Base-by-base conservation (phyloP, 2,329 filamentous ascomycete species). In the Fusarium coicis region DNA sequence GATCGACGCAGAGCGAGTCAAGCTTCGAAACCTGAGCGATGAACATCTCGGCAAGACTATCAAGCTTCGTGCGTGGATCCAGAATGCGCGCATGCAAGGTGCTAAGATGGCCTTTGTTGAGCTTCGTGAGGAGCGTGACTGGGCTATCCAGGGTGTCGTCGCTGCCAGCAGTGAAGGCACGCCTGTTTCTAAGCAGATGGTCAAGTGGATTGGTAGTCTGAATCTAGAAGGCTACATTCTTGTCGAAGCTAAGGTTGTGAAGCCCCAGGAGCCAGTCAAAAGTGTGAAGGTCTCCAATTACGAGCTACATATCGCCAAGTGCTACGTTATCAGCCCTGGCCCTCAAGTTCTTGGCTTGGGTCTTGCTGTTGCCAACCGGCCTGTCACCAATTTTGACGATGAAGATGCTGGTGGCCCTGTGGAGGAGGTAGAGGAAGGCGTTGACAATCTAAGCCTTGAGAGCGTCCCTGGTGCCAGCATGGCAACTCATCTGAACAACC, bases 91-190 rank as follows among this genome's bases (percentile, higher is more conserved):
- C 74, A 91, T 93, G 77, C 96, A 98, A 85, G 92, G 93, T 68
- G 94, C 95, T 75, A 98, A 97, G 87, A 92, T 98, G 85, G 93
- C 91, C 46, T 98, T 98, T 84, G 84, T 98, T 77, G 94, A 96
- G 85, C 87, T 98, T 76, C 89, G 94, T 72, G 89, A 94, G 82
- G 91, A 93, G 81, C 86, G 88, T 67, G 88, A 91, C 78, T 92
- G 93, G 86, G 92, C 91, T 32, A 92, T 98, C 43, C 95, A 98
- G 85, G 94, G 92, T 57, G 92, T 98, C 42, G 86, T 94, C 21
- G 87, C 88, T 23, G 92, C 90, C 54, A 91, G 88, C 79, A 89
- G 89, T 78, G 90, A 94, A 78, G 90, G 87, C 40, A 88, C 84
- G 55, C 84, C 84, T 11, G 89, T 95, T 42, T 93, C 90, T 70